Base-by-base conservation (phyloP, 2,329 filamentous ascomycete genomes). In the Stylonectria norvegica region DNA sequence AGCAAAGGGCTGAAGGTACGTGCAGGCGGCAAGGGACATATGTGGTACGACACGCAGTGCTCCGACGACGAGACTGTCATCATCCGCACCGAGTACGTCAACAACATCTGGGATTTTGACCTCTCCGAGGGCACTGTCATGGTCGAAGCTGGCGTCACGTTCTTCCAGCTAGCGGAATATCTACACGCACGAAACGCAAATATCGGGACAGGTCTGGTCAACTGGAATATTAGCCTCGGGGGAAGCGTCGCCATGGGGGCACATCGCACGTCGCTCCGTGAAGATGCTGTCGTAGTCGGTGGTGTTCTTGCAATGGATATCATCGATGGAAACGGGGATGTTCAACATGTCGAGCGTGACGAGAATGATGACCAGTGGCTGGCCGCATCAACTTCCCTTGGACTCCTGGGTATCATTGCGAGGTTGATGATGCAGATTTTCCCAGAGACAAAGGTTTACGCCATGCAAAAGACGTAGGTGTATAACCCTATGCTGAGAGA, bases 21-120 rank as follows among this genome's bases (percentile, higher is more conserved):
- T 32, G 71, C 71, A 9, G 69, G 64, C 4, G 72, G 69, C 2
- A 73, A 73, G 49, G 72, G 69, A 3, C 72, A 75, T 51, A 72
- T 72, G 64, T 72, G 72, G 71, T 75, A 75, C 52, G 70, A 76
- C 49, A 75, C 72, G 20, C 72, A 74, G 64, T 76, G 72, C 58
- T 68, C 68, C 30, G 71, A 75, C 53, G 61, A 71, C 42, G 52
- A 57, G 31, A 76, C 72, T 2, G 57, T 74, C 49, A 70, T 76
- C 50, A 60, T 75, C 28, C 68, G 68, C 48, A 71, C 68, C 15
- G 70, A 71, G 45, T 49, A 61, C 33, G 63, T 72, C 39, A 70
- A 68, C 46, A 43, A 43, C 16, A 75, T 76, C 50, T 66, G 56
- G 27, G 66, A 73, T 43, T 63, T 75, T 32, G 58, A 62, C 12